Evolutionary conservation across 192 early-diverging fungal genomes (phyloP), one percentile per base, ranked within the genome.

Genomic region (Neocallimastix lanati): DNA sequence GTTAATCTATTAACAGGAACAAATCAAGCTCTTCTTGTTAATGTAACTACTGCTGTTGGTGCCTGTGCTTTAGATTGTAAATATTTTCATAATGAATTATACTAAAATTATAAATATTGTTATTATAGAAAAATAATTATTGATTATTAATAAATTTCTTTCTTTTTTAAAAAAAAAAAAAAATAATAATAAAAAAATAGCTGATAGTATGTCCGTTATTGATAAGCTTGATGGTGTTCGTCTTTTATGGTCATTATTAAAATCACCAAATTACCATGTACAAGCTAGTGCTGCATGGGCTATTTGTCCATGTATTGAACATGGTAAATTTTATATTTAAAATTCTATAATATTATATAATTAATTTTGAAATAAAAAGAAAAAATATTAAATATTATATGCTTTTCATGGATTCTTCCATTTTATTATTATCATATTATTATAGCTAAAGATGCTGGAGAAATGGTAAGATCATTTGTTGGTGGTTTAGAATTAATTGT

Each of bases 381-480:
- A n/a, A n/a, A n/a, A n/a, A n/a, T n/a, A n/a, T n/a, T n/a, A n/a
- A n/a, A n/a, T n/a, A n/a, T n/a, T n/a, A n/a, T n/a, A n/a, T n/a
- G n/a, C n/a, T n/a, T n/a, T n/a, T n/a, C n/a, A n/a, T n/a, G n/a
- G n/a, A n/a, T n/a, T n/a, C n/a, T n/a, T n/a, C n/a, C n/a, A n/a
- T n/a, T n/a, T n/a, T 33, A 80, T 80, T 80, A 80, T 80, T 13
- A 80, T 28, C 21, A 80, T 80, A 25, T 35, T 13, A 82, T 29
- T 33, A 9, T 78, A 90, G 89, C 90, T 29, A 91, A 91, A 81
- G 89, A 91, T 78, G 89, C 90, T 11, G 90, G 89, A 2, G 90
- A 91, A 84, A 91, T 91, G 89, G 90, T 91, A 40, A 85, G 90
- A 29, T 91, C 90, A 6, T 91, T 91, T 80, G 90, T 91, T 36